Conservation (phyloP, 257 asterid genomes). For the Avicennia marina region DNA sequence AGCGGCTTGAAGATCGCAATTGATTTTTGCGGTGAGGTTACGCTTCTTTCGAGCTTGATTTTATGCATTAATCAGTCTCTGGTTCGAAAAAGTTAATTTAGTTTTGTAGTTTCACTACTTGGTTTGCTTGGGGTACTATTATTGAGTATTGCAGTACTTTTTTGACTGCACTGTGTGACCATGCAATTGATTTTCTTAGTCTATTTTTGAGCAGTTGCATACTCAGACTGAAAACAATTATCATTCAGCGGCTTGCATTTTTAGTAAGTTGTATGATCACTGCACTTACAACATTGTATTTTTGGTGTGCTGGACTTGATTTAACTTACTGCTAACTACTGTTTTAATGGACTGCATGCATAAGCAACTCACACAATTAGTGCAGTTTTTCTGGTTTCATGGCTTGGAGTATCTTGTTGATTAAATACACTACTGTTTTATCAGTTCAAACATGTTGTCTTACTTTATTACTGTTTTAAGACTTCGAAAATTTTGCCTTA, state of each 20-base stretch:
- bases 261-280: neutral
- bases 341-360: neutral
- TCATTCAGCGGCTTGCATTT: too few species aligned
- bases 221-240: too few species aligned
- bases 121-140: constrained; percentile 1
- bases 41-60: neutral
- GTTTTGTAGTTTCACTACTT: constrained; percentile 4
- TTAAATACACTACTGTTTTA: too few species aligned
- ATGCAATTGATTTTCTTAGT: too few species aligned
- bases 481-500: neutral
- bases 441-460: too few species aligned
- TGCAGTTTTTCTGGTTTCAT: neutral
- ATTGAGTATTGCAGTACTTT: constrained; percentile 2
- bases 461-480: constrained; percentile 7
- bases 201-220: too few species aligned
- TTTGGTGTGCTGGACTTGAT: constrained; percentile 1
- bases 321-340: neutral
- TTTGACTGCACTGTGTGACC: neutral
- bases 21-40: constrained; percentile 60
- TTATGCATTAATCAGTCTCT: neutral
- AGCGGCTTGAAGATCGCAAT: constrained; percentile 81
- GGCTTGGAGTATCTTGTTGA: constrained; percentile 1
- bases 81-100: too few species aligned
- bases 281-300: neutral
- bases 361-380: neutral